Conservation (phyloP, 2,329 filamentous ascomycete species). For the Alternaria triticina region DNA sequence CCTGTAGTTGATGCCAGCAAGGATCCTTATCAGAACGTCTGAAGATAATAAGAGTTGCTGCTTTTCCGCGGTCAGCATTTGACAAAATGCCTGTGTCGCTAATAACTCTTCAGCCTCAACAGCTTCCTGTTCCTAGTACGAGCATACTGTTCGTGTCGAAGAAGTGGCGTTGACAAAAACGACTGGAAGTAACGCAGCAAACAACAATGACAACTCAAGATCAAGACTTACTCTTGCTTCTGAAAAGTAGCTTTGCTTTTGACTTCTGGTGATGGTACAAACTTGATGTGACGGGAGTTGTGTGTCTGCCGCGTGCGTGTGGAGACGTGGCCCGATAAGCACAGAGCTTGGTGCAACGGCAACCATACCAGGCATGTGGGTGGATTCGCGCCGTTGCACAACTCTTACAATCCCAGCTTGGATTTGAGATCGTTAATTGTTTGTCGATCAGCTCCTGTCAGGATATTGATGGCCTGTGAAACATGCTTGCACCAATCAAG, state of each 20-base stretch:
- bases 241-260: slow-evolving; percentile 2
- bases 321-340: slow-evolving; percentile 8
- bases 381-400: not conserved
- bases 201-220: not conserved
- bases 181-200: not conserved
- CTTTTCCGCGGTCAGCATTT: slow-evolving; percentile 42
- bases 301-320: not conserved
- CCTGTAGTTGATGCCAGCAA: slow-evolving; percentile 21
- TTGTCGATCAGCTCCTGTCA: slow-evolving; percentile 10
- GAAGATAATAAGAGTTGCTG: slow-evolving; percentile 33
- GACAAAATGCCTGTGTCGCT: slow-evolving; percentile 32
- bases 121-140: slow-evolving; percentile 2
- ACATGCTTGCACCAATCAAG: slow-evolving; percentile 23
- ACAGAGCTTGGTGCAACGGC: not conserved
- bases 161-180: slow-evolving; percentile 11
- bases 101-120: slow-evolving; percentile 1
- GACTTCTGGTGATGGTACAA: not conserved
- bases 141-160: slow-evolving; percentile 1
- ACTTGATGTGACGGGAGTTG: not conserved
- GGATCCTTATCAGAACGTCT: slow-evolving; percentile 38
- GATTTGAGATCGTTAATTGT: not conserved
- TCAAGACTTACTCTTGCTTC: not conserved
- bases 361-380: not conserved
- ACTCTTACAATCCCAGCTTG: not conserved
- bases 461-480: slow-evolving; percentile 13